Base-by-base conservation (phyloP, 352 stramenopile genomes). In the Globisporangium cylindrosporum region DNA sequence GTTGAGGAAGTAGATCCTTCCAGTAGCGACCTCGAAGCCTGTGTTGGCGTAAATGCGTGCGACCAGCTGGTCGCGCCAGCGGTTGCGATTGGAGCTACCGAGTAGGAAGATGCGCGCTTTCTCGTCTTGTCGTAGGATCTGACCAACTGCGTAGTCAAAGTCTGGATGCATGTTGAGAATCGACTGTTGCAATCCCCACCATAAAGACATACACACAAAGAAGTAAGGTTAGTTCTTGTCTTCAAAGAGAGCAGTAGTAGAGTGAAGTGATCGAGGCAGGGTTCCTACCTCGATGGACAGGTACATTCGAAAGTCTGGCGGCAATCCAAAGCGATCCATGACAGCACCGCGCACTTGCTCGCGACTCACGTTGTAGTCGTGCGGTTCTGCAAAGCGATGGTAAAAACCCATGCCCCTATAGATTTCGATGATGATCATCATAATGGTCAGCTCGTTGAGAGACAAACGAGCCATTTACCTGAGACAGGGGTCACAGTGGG, bases 81-180 rank as follows among this genome's bases (percentile, higher is more conserved):
- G 67, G 54, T 77, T 82, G 20, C 82, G 84, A 69, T 61, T 84
- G 14, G 79, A 87, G 24, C 75, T 74, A 1, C 70, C 75, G 10
- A 94, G 58, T 10, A 94, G 68, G 32, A 94, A 92, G 1, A 94
- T 18, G 63, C 84, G 77, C 5, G 82, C 84, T 10, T 80, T 73
- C 0, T 71, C 63, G 56, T 94, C 86, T 24, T 68, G 56, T 0
- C 73, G 10, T 0, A 93, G 66, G 36, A 94, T 80, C 20, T 71
- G 77, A 4, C 57, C 57, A 22, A 94, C 49, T 3, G 75, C 80
- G 18, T 66, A 57, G 49, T 92, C 84, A 66, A 93, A 93, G 67
- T 94, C 84, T 0, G 84, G 80, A 36, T 94, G 86, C 29, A 92
- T 77, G 56, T 89, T 73, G n/a, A 90, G 73, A 53, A 94, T 82